A percentile compares a stretch with the other conserved stretches of the same genome.
Conservation (phyloP, 352 stramenopile species). For the Globisporangium irregulare region DNA sequence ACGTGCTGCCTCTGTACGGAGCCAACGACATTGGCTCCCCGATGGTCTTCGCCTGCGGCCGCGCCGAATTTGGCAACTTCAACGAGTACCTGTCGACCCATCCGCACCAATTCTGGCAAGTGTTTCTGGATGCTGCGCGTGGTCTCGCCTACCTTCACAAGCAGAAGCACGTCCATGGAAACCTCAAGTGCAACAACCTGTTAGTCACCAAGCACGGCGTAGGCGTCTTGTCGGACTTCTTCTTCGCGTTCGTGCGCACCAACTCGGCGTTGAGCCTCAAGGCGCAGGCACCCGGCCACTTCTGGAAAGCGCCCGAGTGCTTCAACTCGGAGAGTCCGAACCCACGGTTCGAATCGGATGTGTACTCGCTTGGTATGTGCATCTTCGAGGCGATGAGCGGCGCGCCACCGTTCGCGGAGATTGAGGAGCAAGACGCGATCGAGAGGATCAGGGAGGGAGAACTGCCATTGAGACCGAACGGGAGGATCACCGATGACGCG, state of each 20-base stretch:
- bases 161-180: slow-evolving; percentile 22
- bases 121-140: slow-evolving; percentile 34
- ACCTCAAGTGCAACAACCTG: slow-evolving; percentile 37
- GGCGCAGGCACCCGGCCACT: slow-evolving; percentile 13
- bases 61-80: slow-evolving; percentile 27
- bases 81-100: slow-evolving; percentile 21
- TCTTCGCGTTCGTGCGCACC: slow-evolving; percentile 24
- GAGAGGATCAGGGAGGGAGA: slow-evolving; percentile 3
- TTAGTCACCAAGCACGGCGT: slow-evolving; percentile 22
- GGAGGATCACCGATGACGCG: slow-evolving; percentile 13
- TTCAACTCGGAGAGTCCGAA: slow-evolving; percentile 15
- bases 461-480: background rate
- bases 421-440: slow-evolving; percentile 12
- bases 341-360: slow-evolving; percentile 22
- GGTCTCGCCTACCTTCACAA: slow-evolving; percentile 31
- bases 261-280: slow-evolving; percentile 27
- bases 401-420: slow-evolving; percentile 11
- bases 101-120: slow-evolving; percentile 21
- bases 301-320: slow-evolving; percentile 26
- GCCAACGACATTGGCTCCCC: slow-evolving; percentile 20
- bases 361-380: slow-evolving; percentile 33
- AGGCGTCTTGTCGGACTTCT: slow-evolving; percentile 33
- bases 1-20: slow-evolving; percentile 27
- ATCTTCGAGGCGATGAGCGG: slow-evolving; percentile 24
- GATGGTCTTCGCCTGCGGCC: slow-evolving; percentile 19